Evolutionary conservation across 768 basidiomycete species (phyloP).

Genomic region (Xerocomellus intermedius): DNA sequence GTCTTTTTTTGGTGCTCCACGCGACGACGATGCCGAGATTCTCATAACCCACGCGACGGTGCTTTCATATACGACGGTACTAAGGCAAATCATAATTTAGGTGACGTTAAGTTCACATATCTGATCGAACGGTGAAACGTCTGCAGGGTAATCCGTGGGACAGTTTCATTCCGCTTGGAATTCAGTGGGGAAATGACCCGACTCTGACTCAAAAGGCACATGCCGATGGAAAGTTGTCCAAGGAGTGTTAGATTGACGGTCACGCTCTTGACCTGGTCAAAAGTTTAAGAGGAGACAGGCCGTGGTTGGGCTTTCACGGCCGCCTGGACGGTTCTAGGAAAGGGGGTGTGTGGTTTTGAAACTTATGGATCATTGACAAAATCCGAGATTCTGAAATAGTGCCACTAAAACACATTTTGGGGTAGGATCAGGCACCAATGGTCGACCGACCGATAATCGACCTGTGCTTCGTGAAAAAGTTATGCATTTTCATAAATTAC

Average conservation of each 20-base stretch:
- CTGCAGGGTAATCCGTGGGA: background rate
- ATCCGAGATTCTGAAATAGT: too few relatives aligned
- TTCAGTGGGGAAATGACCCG: conserved; percentile 5
- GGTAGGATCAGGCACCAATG: too few relatives aligned
- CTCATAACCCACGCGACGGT: too few relatives aligned
- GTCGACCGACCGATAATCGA: too few relatives aligned
- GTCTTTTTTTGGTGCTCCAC: too few relatives aligned
- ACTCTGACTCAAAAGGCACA: background rate
- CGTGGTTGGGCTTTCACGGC: background rate
- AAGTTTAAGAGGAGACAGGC: background rate
- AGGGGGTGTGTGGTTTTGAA: too few relatives aligned
- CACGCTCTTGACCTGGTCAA: background rate
- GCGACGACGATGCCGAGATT: too few relatives aligned
- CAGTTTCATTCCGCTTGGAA: background rate
- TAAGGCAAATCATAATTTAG: background rate
- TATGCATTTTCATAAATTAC: too few relatives aligned
- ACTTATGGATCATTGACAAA: too few relatives aligned
- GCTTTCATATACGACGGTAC: background rate
- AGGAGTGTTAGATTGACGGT: background rate
- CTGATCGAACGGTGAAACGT: background rate
- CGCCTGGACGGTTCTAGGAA: too few relatives aligned
- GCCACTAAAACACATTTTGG: too few relatives aligned
- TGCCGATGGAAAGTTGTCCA: background rate
- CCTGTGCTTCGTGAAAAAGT: too few relatives aligned
- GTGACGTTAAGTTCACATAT: background rate